Evolutionary conservation across 2,329 filamentous ascomycete genomes (phyloP).

Genomic region (Aureobasidium namibiae): DNA sequence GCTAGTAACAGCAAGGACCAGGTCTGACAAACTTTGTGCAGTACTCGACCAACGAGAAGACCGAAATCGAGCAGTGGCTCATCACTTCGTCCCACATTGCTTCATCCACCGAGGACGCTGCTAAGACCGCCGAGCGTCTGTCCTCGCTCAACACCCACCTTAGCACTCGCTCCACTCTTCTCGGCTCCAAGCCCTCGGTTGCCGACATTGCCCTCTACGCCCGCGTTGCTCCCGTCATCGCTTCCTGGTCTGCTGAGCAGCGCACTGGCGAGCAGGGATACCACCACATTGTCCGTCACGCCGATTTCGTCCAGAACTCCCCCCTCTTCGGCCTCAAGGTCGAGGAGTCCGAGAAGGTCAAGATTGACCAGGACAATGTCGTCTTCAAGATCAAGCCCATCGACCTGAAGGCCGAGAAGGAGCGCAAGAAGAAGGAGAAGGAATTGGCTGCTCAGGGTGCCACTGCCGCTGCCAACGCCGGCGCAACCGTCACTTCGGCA

Average conservation of each 20-base stretch:
- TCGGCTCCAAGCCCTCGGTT: conserved; percentile 81
- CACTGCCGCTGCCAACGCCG: conserved; percentile 43
- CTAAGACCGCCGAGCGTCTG: conserved; percentile 56
- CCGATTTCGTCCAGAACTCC: conserved; percentile 94
- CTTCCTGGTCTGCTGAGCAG: conserved; percentile 75
- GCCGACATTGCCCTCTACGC: conserved; percentile 81
- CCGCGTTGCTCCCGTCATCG: conserved; percentile 65
- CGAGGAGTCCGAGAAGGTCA: conserved; percentile 64
- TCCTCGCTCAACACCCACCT: conserved; percentile 79
- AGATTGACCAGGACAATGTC: conserved; percentile 70
- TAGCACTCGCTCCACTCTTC: conserved; percentile 76
- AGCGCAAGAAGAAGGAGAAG: conserved; percentile 94
- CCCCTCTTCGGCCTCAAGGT: conserved; percentile 61
- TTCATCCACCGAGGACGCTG: conserved; percentile 48
- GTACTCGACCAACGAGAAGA: conserved; percentile 72
- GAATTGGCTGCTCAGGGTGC: conserved; percentile 49
- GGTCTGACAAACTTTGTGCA: conserved; percentile 31
- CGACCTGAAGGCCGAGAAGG: conserved; percentile 91
- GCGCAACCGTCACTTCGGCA: conserved; percentile 34
- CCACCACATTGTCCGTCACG: conserved; percentile 81
- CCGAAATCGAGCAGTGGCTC: conserved; percentile 85
- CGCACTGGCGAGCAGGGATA: conserved; percentile 81
- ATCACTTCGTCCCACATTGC: conserved; percentile 66
- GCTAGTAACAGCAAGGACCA: conserved; percentile 18
- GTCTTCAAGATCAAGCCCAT: conserved; percentile 81